Evolutionary conservation across 345 rosid species (phyloP).

Genomic region (Linum tenue): DNA sequence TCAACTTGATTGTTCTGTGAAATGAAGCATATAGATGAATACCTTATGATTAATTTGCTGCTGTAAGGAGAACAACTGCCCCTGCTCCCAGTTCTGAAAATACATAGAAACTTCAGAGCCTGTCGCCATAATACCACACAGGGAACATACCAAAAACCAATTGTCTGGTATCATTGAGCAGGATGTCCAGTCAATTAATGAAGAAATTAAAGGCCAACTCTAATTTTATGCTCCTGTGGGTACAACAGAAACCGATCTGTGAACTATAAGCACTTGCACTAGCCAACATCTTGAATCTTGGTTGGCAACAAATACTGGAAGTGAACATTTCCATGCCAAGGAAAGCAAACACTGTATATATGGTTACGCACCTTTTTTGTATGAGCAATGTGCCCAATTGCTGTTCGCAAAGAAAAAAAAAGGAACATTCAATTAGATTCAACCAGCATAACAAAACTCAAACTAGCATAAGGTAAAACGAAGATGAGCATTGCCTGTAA

Average conservation of each 20-base stretch:
- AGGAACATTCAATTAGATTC: neutral
- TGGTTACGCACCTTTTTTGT: slow-evolving; percentile 48
- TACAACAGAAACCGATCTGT: too few species aligned
- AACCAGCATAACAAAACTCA: neutral
- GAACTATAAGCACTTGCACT: too few species aligned
- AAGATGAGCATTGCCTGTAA: slow-evolving; percentile 33
- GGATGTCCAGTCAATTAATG: too few species aligned
- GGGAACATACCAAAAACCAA: too few species aligned
- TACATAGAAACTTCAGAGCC: neutral
- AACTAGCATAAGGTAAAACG: neutral
- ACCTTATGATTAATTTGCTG: slow-evolving; percentile 88
- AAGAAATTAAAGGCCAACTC: too few species aligned
- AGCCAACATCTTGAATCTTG: too few species aligned
- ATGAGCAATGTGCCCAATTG: slow-evolving; percentile 64
- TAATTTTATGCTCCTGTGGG: too few species aligned
- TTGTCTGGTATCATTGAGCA: too few species aligned
- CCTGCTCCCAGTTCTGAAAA: slow-evolving; percentile 58
- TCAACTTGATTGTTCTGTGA: too few species aligned
- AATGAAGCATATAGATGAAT: slow-evolving; percentile 9
- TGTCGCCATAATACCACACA: neutral
- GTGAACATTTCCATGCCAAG: too few species aligned
- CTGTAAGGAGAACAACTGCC: slow-evolving; percentile 61
- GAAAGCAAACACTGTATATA: neutral
- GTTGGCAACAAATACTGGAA: too few species aligned
- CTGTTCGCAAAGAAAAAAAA: slow-evolving; percentile 19